Base-by-base conservation (phyloP, 345 rosid genomes). In the Syzygium aqueum region DNA sequence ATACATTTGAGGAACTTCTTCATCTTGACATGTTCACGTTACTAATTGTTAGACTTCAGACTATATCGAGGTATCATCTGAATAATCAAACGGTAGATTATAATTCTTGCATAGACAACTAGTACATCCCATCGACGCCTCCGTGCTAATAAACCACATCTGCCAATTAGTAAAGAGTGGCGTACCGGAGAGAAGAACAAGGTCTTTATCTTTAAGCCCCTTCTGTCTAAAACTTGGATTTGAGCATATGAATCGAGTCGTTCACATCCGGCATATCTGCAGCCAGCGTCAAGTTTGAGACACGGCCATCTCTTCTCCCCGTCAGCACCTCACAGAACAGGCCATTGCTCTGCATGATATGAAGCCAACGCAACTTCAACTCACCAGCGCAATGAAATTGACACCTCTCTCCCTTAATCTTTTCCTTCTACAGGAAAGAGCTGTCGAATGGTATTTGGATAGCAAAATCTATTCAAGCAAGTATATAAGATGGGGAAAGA, bases 251-350 rank as follows among this genome's bases (percentile, higher is more conserved):
- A 83, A 93, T 92, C 12, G 99, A 91, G 82, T 96, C 94, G 49
- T 90, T 86, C 11, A 93, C 93, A 7, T 95, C 98, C 5, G 99
- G 99, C 95, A 95, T 92, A 61, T 92, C 87, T 14, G 77, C 93
- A 1, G 97, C 97, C 23, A 91, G 88, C 0, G 92, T 89, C 83
- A 89, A 8, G 73, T 92, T 89, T 3, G 97, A 94, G 77, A 96
- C 93, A 13, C 86, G 89, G 49, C 99, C 97, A 25, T 96, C 99
- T 89, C 96, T 92, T 40, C 97, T 86, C 1, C 99, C 98, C 0
- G 94, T 93, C 61, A 93, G 95, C 83, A 96, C 93, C 57, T 91
- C 89, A 85, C 94, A 95, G 6, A 82, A 87, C 37, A 95, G 95
- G 80, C 97, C 98, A 84, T 90, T 89, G 49, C 94, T 92, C 97